Evolutionary conservation across 352 stramenopile species (phyloP).

Genomic region (Plasmopara halstedii): DNA sequence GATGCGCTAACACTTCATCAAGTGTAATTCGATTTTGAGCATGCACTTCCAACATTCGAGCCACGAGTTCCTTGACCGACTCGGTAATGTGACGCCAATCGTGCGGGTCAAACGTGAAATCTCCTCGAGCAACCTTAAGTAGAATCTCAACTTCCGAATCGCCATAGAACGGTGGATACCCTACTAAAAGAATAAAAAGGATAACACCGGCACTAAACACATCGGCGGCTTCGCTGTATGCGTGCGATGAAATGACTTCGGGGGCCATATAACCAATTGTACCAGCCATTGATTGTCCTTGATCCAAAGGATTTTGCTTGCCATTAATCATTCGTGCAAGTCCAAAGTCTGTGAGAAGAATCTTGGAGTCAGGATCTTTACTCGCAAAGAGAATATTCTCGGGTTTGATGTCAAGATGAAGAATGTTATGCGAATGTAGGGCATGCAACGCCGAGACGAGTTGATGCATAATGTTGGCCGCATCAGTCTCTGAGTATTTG

Average conservation of each 20-base stretch:
- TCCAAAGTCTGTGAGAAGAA: slow-evolving; percentile 73
- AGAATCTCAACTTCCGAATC: slow-evolving; percentile 56
- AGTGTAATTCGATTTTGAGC: slow-evolving; percentile 38
- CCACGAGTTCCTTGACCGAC: slow-evolving; percentile 50
- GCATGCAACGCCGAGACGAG: slow-evolving; percentile 42
- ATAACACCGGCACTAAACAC: slow-evolving; percentile 70
- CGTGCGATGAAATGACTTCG: slow-evolving; percentile 44
- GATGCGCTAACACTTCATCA: slow-evolving; percentile 57
- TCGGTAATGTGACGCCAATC: slow-evolving; percentile 47
- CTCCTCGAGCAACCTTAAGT: slow-evolving; percentile 34
- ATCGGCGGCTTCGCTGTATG: slow-evolving; percentile 55
- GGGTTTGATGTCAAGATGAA: slow-evolving; percentile 77
- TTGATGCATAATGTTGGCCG: slow-evolving; percentile 44
- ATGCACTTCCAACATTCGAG: slow-evolving; percentile 46
- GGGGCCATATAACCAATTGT: slow-evolving; percentile 72
- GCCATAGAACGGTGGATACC: slow-evolving; percentile 58
- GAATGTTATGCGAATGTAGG: slow-evolving; percentile 49
- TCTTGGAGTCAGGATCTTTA: slow-evolving; percentile 32
- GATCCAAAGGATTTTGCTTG: too few relatives aligned
- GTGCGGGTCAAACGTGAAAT: slow-evolving; percentile 47
- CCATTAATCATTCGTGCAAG: slow-evolving; percentile 39
- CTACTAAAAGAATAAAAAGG: slow-evolving; percentile 58
- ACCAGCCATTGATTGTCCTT: slow-evolving; percentile 46
- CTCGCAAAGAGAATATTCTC: slow-evolving; percentile 73
- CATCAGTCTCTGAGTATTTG: slow-evolving; percentile 35